Base-by-base conservation (phyloP, 495 filamentous ascomycete species). In the Aspergillus affinis region DNA sequence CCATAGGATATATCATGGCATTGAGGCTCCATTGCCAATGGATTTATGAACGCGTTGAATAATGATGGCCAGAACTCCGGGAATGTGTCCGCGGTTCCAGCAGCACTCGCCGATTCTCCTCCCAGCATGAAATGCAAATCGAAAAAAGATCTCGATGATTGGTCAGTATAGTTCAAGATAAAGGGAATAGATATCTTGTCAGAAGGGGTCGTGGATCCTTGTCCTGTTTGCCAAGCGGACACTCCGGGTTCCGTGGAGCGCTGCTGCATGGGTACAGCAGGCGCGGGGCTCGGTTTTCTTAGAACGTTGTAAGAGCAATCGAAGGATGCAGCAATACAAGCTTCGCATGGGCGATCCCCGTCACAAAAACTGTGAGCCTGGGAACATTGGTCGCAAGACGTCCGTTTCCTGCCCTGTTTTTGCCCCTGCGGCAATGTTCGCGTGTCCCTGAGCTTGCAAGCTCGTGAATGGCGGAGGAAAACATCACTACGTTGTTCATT, bases 341-440 rank as follows among this genome's bases (percentile, higher is more conserved):
- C 13, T 18, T 57, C 55, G 26, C 55, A 57, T 2, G 55, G 45
- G n/a, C 1, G 41, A 13, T 57, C 55, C 47, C 55, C 55, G 41
- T 57, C 55, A 20, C 55, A 57, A 15, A 29, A 17, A 19, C 17
- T 29, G 48, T 32, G 45, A 50, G 19, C n/a, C 7, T 27, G 5
- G 19, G 46, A 45, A 32, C 55, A 57, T 13, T 23, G 8, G 32
- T 57, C 21, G 26, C 55, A 57, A 12, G 55, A 45, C 18, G 27
- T 57, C 29, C 45, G 55, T 29, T 49, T 57, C 27, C 55, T 57
- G 3, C 55, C 55, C 2, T 15, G 47, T 19, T 41, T 57, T 23
- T 32, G 29, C 29, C 9, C 15, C 6, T 0, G 45, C 17, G 8
- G 2, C 10, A 17, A 3, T 17, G 23, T 4, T 4, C 12, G 23